A percentile compares a stretch with the other conserved stretches of the same genome.
phyloP scores from a whole-genome alignment of 768 basidiomycete genomes.

The Floccularia luteovirens region DNA sequence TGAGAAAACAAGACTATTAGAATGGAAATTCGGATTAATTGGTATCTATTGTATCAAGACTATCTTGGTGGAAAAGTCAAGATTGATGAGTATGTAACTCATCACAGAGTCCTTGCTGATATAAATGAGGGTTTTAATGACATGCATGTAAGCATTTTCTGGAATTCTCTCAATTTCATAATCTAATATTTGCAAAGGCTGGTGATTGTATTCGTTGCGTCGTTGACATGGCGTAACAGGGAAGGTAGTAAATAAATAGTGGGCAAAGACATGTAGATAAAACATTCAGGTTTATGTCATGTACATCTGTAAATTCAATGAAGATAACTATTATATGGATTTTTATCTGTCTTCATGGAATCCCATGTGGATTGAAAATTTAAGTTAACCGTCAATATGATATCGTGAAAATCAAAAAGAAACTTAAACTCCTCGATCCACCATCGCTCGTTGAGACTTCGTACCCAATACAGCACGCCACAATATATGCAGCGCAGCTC shows the following conservation, averaged over 20 bases:
- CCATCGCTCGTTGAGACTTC: constrained; percentile 33
- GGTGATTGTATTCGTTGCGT: constrained; percentile 95
- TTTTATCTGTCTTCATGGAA: no score
- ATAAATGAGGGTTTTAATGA: constrained; percentile 89
- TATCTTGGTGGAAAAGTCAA: constrained; percentile 78
- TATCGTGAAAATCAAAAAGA: constrained; percentile 3
- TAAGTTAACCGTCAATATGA: constrained; percentile 2
- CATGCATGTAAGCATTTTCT: constrained; percentile 74
- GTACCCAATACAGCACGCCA: constrained; percentile 68
- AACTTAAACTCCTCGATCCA: constrained; percentile 39
- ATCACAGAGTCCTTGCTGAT: constrained; percentile 63
- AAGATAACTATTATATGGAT: no score
- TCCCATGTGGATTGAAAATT: no score
- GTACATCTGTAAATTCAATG: neutral
- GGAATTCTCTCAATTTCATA: neutral
- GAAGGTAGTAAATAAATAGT: neutral
- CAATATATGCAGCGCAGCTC: constrained; percentile 52
- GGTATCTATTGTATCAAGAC: constrained; percentile 34
- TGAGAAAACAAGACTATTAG: constrained; percentile 18
- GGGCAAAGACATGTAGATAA: neutral
- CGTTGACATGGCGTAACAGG: constrained; percentile 69
- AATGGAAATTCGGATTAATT: neutral
- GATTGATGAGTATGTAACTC: constrained; percentile 96
- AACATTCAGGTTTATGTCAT: constrained; percentile 1
- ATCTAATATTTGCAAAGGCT: constrained; percentile 27